These are phyloP conservation scores for Theileria sp. DNA, from an alignment of 169 alveolate species.

Conservation along the genomic window DNA sequence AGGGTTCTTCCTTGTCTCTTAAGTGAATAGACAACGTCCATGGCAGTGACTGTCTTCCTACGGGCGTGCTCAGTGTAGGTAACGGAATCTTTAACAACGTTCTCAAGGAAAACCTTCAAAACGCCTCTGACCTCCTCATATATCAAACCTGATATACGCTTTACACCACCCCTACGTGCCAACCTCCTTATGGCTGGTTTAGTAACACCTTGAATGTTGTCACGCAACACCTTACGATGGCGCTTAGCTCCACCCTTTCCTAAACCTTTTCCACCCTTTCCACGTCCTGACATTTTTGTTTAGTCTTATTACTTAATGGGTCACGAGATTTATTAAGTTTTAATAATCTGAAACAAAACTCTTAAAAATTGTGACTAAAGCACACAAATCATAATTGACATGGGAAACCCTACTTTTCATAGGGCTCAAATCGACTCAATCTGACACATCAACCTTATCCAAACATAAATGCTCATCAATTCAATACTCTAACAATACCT, in stretches of 20 bases:
- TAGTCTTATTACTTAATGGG: constrained; percentile 57
- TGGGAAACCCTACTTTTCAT: constrained; percentile 15
- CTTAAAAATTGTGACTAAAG: constrained; percentile 66
- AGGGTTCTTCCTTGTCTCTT: constrained; percentile 99
- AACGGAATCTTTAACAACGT: constrained; percentile 98
- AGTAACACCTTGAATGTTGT: constrained; percentile 98
- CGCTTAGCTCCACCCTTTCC: constrained; percentile 99
- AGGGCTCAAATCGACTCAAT: constrained; percentile 8
- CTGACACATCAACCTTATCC: constrained; percentile 11
- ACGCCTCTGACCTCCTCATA: constrained; percentile 99
- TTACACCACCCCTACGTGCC: constrained; percentile 99
- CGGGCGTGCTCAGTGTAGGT: constrained; percentile 99
- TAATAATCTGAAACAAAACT: constrained; percentile 41
- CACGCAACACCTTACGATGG: constrained; percentile 94
- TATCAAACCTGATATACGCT: constrained; percentile 97
- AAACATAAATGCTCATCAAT: not conserved
- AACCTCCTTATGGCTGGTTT: constrained; percentile 99
- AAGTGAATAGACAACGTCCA: constrained; percentile 98
- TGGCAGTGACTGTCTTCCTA: constrained; percentile 99
- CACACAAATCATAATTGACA: constrained; percentile 7
- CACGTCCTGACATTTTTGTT: constrained; percentile 91
- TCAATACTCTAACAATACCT: not conserved
- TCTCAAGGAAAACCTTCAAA: constrained; percentile 95
- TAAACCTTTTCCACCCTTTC: constrained; percentile 98
- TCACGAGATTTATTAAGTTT: constrained; percentile 30